Evolutionary conservation across 495 filamentous ascomycete genomes (phyloP).

Genomic region (Daldinia childiae): DNA sequence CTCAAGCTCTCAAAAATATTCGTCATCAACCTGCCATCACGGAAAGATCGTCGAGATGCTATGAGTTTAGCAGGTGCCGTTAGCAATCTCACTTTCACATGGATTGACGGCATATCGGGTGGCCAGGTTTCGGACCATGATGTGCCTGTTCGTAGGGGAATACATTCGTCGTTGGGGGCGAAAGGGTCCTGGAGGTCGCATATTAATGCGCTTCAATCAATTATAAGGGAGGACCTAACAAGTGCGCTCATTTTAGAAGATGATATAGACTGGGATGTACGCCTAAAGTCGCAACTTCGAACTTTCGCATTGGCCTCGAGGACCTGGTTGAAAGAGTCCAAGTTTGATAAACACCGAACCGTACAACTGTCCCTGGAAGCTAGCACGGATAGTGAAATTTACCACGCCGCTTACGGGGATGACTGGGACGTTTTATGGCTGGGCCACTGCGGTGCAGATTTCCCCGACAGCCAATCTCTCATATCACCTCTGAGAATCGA

Average conservation of each 20-base stretch:
- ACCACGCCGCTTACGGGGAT: constrained; percentile 50
- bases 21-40: constrained; percentile 67
- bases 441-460: constrained; percentile 58
- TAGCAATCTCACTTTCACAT: constrained; percentile 62
- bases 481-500: constrained; percentile 45
- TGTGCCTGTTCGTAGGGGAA: constrained; percentile 34
- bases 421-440: constrained; percentile 63
- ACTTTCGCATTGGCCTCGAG: constrained; percentile 50
- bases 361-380: background rate
- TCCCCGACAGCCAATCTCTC: constrained; percentile 39
- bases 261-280: constrained; percentile 62
- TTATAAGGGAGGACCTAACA: constrained; percentile 49
- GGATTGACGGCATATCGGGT: constrained; percentile 62
- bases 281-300: constrained; percentile 55
- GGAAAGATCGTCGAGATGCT: constrained; percentile 71
- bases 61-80: constrained; percentile 63
- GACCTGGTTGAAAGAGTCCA: constrained; percentile 39
- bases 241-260: constrained; percentile 61
- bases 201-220: constrained; percentile 54
- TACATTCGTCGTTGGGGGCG: constrained; percentile 45
- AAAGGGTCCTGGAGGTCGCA: constrained; percentile 60
- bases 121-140: constrained; percentile 51
- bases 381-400: background rate
- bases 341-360: background rate
- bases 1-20: constrained; percentile 67